Evolutionary conservation across 2,329 filamentous ascomycete species (phyloP).

Genomic region (Nemania sp.): DNA sequence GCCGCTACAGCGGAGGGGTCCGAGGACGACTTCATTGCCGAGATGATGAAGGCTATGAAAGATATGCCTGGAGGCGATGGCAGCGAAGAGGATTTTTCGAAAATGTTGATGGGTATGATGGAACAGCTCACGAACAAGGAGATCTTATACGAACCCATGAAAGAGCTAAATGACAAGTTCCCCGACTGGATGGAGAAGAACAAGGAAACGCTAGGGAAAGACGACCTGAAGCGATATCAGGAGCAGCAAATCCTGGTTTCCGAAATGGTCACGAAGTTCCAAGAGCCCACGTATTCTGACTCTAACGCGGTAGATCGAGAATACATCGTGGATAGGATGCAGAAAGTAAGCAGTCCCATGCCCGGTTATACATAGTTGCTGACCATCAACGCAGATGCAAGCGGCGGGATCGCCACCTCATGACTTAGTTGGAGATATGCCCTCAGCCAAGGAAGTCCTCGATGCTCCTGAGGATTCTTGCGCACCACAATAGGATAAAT

Average conservation of each 20-base stretch:
- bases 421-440: conserved; percentile 89
- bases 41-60: conserved; percentile 89
- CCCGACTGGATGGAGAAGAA: conserved; percentile 87
- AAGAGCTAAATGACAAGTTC: conserved; percentile 92
- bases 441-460: conserved; percentile 74
- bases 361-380: conserved; percentile 9
- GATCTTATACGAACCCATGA: conserved; percentile 98
- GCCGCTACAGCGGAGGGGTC: conserved; percentile 68
- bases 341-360: conserved; percentile 68
- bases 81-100: conserved; percentile 84
- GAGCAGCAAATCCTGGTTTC: conserved; percentile 77
- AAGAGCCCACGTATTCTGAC: conserved; percentile 79
- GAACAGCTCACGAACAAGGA: conserved; percentile 98
- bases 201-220: conserved; percentile 62
- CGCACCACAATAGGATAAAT: conserved; percentile 58
- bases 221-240: conserved; percentile 79
- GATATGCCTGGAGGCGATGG: conserved; percentile 58
- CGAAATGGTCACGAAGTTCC: conserved; percentile 89
- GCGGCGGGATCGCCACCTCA: conserved; percentile 84
- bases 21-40: conserved; percentile 82
- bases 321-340: conserved; percentile 96
- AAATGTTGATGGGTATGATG: conserved; percentile 98
- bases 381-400: conserved; percentile 76
- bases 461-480: conserved; percentile 64
- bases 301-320: conserved; percentile 79